Conservation (phyloP, 2,329 filamentous ascomycete species). For the Aureobasidium uvarum region DNA sequence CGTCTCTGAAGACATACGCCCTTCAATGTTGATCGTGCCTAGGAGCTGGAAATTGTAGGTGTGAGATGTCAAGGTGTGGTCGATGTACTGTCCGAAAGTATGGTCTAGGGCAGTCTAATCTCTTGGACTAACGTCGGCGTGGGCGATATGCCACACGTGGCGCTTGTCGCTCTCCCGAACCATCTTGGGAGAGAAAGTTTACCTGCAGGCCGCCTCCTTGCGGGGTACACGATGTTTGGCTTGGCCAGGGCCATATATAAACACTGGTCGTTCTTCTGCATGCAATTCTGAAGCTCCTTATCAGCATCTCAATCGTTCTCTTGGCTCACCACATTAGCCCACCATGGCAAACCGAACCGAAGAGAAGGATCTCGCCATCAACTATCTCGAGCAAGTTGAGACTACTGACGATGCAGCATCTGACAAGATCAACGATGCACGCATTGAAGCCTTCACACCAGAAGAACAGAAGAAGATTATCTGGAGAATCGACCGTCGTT, state of each 20-base stretch:
- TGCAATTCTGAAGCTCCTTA: neutral
- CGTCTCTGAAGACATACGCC: neutral
- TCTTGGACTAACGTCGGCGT: neutral
- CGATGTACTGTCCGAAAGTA: neutral
- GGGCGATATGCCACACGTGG: slow-evolving; percentile 17
- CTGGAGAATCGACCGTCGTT: slow-evolving; percentile 61
- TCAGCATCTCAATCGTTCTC: neutral
- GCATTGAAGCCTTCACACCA: slow-evolving; percentile 50
- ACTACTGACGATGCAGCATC: neutral
- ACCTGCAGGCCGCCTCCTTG: slow-evolving; percentile 2
- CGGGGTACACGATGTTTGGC: slow-evolving; percentile 12
- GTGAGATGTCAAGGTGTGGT: neutral
- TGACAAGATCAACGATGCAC: slow-evolving; percentile 33
- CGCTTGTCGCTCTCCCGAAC: slow-evolving; percentile 20
- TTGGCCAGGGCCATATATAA: slow-evolving; percentile 10
- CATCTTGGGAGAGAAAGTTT: neutral
- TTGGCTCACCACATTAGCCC: neutral
- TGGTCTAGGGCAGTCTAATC: neutral
- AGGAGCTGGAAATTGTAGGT: too few species aligned
- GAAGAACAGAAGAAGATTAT: slow-evolving; percentile 67
- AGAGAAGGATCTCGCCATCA: slow-evolving; percentile 10
- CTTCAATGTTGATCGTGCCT: neutral
- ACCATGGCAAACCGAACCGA: neutral
- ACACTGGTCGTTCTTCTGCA: neutral
- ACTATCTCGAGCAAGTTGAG: slow-evolving; percentile 13